A percentile compares a stretch with the other conserved stretches of the same genome.
Conservation (phyloP, 441 rosid genomes). For the Capsella rubella region DNA sequence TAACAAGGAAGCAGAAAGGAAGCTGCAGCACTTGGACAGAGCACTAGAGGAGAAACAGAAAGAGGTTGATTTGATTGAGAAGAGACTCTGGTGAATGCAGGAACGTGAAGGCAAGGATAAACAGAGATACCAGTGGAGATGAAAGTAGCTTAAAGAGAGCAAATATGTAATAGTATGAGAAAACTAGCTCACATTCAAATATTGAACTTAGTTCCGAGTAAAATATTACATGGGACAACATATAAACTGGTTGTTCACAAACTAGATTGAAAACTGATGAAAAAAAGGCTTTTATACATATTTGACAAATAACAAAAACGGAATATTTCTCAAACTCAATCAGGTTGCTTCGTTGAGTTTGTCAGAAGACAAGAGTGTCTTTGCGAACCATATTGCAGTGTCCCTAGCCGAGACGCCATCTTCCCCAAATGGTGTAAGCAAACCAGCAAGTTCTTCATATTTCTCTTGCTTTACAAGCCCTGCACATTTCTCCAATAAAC, state of each 20-base stretch:
- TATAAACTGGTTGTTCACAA: constrained; percentile 19
- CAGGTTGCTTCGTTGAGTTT: constrained; percentile 62
- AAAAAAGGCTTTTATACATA: constrained; percentile 1
- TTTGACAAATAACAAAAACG: constrained; percentile 9
- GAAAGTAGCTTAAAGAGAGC: constrained; percentile 1
- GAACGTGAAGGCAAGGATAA: not conserved
- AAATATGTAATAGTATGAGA: constrained; percentile 9
- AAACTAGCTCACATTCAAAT: constrained; percentile 28
- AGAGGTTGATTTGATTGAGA: not conserved
- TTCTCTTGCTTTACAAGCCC: constrained; percentile 85
- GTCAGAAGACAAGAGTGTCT: constrained; percentile 82
- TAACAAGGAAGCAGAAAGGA: not conserved
- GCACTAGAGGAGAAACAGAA: not conserved
- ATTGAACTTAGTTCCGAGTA: not conserved
- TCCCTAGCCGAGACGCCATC: constrained; percentile 95
- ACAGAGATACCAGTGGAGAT: not conserved
- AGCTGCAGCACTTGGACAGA: not conserved
- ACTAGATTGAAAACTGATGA: constrained; percentile 17
- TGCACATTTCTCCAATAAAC: constrained; percentile 89
- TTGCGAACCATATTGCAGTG: constrained; percentile 96
- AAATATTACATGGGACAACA: constrained; percentile 14
- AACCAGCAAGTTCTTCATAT: constrained; percentile 84
- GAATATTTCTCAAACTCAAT: constrained; percentile 18
- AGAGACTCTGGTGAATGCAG: not conserved
- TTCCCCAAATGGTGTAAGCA: constrained; percentile 89